phyloP scores from a whole-genome alignment of 768 basidiomycete genomes.

The Pisolithus marmoratus region DNA sequence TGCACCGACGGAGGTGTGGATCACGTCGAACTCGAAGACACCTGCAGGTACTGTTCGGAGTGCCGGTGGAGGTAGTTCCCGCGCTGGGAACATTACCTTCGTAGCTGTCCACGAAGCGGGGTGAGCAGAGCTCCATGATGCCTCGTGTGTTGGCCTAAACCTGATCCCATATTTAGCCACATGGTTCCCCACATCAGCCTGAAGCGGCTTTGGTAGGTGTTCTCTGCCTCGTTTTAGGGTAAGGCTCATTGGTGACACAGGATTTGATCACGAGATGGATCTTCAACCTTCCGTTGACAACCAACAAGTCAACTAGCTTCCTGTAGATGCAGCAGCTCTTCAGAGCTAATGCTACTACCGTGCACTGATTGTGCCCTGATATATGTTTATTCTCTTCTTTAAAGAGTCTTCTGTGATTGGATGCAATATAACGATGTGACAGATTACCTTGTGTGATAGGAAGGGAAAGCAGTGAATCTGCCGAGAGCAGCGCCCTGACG shows the following conservation, averaged over 20 bases:
- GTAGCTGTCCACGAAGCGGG: constrained; percentile 77
- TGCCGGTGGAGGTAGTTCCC: constrained; percentile 57
- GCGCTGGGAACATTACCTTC: constrained; percentile 83
- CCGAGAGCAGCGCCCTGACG: too few species aligned
- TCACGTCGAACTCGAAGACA: constrained; percentile 45
- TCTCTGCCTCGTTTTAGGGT: constrained; percentile 1
- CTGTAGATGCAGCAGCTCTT: too few species aligned
- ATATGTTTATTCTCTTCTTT: too few species aligned
- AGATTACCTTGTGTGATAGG: too few species aligned
- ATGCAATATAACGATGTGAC: too few species aligned
- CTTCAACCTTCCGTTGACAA: constrained; percentile 40
- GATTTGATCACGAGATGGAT: constrained; percentile 61
- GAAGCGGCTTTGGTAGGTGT: constrained; percentile 69
- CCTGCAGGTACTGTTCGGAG: constrained; percentile 63
- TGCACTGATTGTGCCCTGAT: too few species aligned
- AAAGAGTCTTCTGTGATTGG: too few species aligned
- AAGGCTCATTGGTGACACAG: constrained; percentile 25
- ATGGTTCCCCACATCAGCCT: constrained; percentile 89
- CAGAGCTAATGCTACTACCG: too few species aligned
- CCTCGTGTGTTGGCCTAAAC: not conserved
- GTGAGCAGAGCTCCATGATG: constrained; percentile 34
- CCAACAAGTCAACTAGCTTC: not conserved
- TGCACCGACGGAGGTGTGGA: constrained; percentile 50
- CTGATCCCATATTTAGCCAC: constrained; percentile 44
- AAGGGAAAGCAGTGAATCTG: too few species aligned